A percentile compares a stretch with the other conserved stretches of the same genome.
These are phyloP conservation scores for Aethionema arabicum DNA, from an alignment of 345 rosid genomes.

Conservation along the genomic window DNA sequence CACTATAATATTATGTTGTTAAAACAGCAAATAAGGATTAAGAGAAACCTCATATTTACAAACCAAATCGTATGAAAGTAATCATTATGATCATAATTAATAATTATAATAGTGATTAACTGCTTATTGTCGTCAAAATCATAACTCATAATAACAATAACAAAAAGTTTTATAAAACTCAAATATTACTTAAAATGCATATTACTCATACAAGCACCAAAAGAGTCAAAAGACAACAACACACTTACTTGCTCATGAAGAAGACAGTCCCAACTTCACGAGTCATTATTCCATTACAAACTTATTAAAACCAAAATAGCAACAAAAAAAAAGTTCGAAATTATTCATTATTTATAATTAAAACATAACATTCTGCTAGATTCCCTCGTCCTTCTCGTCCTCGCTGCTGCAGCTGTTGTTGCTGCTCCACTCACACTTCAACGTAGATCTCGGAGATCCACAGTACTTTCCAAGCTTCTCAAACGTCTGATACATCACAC, in stretches of 20 bases:
- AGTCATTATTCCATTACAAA: slow-evolving; percentile 24
- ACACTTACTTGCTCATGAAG: slow-evolving; percentile 22
- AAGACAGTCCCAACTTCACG: slow-evolving; percentile 23
- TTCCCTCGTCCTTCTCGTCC: slow-evolving; percentile 45
- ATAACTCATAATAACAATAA: too few species aligned
- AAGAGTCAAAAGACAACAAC: neutral
- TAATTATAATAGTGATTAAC: too few species aligned
- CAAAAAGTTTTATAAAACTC: neutral
- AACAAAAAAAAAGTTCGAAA: slow-evolving; percentile 25
- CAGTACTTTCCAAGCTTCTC: slow-evolving; percentile 29
- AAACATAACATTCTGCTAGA: slow-evolving; percentile 28
- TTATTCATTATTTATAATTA: neutral
- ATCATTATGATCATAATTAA: too few species aligned
- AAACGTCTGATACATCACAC: slow-evolving; percentile 39
- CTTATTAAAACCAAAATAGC: neutral
- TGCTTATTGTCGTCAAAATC: too few species aligned
- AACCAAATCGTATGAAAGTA: too few species aligned
- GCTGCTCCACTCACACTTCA: slow-evolving; percentile 42
- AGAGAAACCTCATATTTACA: too few species aligned
- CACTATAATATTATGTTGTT: too few species aligned
- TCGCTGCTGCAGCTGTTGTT: slow-evolving; percentile 38
- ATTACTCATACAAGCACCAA: neutral
- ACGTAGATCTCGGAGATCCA: slow-evolving; percentile 39
- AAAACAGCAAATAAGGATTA: too few species aligned
- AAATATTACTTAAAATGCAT: neutral